Evolutionary conservation across 345 rosid species (phyloP), one percentile per base, ranked within the genome.

Genomic region (Geranium brycei): DNA sequence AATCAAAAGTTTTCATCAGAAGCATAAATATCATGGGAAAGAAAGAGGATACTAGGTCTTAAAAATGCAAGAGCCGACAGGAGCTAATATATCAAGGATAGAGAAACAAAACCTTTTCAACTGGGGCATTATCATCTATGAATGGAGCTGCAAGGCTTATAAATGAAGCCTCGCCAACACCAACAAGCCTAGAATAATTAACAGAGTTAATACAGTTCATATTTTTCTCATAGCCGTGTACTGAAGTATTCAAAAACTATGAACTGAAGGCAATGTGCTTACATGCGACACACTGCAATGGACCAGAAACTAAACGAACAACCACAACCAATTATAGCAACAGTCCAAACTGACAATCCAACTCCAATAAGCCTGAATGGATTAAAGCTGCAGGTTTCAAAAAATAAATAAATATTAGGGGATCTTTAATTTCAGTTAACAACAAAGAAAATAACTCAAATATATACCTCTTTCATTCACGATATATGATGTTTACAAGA

Each of bases 141-240:
- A 87, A 92, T 19, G 98, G 98, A 28, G 98, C 97, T 19, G 98
- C 98, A 2, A 92, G 95, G 75, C 98, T 92, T 66, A 92, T 82
- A 71, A 92, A 92, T 57, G 98, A 92, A 69, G 98, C 98, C 71
- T 92, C 98, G 35, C 98, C 98, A 76, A 87, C 91, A 77, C 98
- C 98, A 63, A 89, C 98, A 28, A 92, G 55, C 98, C 98, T 92
- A 73, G 66, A 76, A 69, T 68, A 62, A 72, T 60, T 65, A 47
- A 38, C 59, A 63, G 7, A 17, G 8, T 19, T 8, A 23, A 65
- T 59, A 59, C 14, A 8, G 19, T 15, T 59, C 14, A 1, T 19
- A 31, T 12, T 31, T 4, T 14, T 31, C 13, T 18, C 31, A 59
- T 11, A 59, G 31, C 5, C 57, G 41, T 17, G 13, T 59, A 19